A percentile compares a stretch with the other conserved stretches of the same genome.
Conservation (phyloP, 2,329 filamentous ascomycete species). For the Berkeleyomyces basicola region DNA sequence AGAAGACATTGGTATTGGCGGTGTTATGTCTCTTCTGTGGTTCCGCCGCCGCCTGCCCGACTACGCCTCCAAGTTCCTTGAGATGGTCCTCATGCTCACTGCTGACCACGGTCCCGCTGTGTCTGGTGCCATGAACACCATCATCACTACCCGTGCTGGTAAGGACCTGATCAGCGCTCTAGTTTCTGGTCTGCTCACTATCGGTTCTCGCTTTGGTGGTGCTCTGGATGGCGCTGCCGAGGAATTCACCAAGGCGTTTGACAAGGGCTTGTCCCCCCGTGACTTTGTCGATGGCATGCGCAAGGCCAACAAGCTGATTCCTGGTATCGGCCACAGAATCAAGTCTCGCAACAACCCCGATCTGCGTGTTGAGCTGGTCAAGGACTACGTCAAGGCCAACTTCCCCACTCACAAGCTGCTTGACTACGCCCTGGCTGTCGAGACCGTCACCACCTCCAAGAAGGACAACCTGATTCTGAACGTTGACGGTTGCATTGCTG, state of each 20-base stretch:
- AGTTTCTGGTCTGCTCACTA: slow-evolving; percentile 92
- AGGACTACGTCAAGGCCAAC: slow-evolving; percentile 94
- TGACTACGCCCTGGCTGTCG: slow-evolving; percentile 94
- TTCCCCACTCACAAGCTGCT: slow-evolving; percentile 97
- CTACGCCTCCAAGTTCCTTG: slow-evolving; percentile 96
- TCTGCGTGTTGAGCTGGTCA: slow-evolving; percentile 97
- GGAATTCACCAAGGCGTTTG: slow-evolving; percentile 95
- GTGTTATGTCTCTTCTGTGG: slow-evolving; percentile 99
- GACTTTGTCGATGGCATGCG: slow-evolving; percentile 98
- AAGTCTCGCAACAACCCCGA: slow-evolving; percentile 99
- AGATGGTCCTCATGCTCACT: slow-evolving; percentile 99
- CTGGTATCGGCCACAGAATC: slow-evolving; percentile 96
- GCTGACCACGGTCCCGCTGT: slow-evolving; percentile 98
- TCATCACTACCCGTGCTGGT: slow-evolving; percentile 97
- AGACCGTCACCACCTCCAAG: slow-evolving; percentile 97
- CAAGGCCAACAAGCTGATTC: slow-evolving; percentile 99
- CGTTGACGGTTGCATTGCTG: slow-evolving; percentile 93
- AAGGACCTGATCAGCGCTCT: slow-evolving; percentile 96
- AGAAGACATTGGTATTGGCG: slow-evolving; percentile 97
- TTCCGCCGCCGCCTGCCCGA: slow-evolving; percentile 93
- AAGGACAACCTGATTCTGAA: slow-evolving; percentile 99
- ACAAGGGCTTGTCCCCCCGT: slow-evolving; percentile 94
- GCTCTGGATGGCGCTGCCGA: slow-evolving; percentile 93
- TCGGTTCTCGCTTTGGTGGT: slow-evolving; percentile 96
- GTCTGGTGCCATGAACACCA: slow-evolving; percentile 99